Conservation (phyloP, 2,329 filamentous ascomycete genomes). For the Emydomyces testavorans region DNA sequence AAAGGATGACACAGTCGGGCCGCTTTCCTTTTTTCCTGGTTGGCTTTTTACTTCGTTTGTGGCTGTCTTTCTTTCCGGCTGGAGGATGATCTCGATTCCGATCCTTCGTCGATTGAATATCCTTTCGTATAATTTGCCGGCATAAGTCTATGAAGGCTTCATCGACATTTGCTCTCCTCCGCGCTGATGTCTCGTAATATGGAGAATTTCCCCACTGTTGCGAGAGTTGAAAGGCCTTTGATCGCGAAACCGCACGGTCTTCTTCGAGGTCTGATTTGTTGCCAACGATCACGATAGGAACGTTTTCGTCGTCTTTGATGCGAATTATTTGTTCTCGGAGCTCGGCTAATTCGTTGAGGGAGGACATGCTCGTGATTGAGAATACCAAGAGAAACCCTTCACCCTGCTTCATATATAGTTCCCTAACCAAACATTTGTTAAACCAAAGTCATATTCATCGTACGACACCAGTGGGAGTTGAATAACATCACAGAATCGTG, state of each 20-base stretch:
- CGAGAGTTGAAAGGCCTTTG: conserved; percentile 71
- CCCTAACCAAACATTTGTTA: conserved; percentile 35
- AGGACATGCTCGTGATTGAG: conserved; percentile 75
- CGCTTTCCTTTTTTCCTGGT: conserved; percentile 9
- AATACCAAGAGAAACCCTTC: conserved; percentile 88
- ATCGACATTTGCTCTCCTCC: conserved; percentile 74
- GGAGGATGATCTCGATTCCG: conserved; percentile 24
- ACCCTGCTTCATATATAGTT: conserved; percentile 86
- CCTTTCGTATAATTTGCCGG: conserved; percentile 67
- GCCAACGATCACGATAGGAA: conserved; percentile 80
- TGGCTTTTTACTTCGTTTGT: conserved; percentile 26
- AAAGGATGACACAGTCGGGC: conserved; percentile 31
- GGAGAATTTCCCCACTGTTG: conserved; percentile 76
- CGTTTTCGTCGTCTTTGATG: conserved; percentile 76
- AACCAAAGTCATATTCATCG: neutral
- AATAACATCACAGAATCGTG: neutral
- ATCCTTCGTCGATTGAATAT: conserved; percentile 35
- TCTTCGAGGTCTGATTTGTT: conserved; percentile 89
- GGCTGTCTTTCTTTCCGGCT: conserved; percentile 25
- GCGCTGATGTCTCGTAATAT: conserved; percentile 81
- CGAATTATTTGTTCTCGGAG: conserved; percentile 81
- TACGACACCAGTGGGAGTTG: no score
- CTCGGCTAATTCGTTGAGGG: conserved; percentile 68
- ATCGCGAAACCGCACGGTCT: conserved; percentile 64
- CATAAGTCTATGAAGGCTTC: conserved; percentile 81